Base-by-base conservation (phyloP, 192 early-diverging fungal genomes). In the Lobosporangium transversale region DNA sequence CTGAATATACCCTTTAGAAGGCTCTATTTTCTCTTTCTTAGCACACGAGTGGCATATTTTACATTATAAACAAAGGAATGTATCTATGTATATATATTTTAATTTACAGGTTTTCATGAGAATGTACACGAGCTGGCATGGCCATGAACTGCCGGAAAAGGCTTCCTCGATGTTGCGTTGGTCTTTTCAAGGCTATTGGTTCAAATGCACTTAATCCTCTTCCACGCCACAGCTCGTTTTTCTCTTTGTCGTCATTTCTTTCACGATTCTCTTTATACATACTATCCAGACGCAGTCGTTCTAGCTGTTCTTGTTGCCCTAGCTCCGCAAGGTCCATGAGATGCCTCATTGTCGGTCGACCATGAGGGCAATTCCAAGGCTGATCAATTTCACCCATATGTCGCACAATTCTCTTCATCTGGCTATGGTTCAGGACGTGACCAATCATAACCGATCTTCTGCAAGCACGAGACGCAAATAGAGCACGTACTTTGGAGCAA, bases 361-460 rank as follows among this genome's bases (percentile, higher is more conserved):
- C 97, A 69, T 99, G 97, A 20, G 97, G 97, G 66, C 96, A 97
- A 71, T 99, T 98, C 94, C 97, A 99, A 12, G 97, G 97, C 63
- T 97, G 95, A 36, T 95, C 87, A 79, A 98, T 91, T 23, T 86
- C 83, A 32, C 91, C 88, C 86, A 99, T 88, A 68, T 95, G 85
- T 18, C 62, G 56, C 2, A 98, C 87, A 64, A 99, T 94, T 68
- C 87, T 84, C 26, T 62, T 70, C 95, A 97, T 97, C 58, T 93
- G 83, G 5, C 67, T 56, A 40, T 74, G 62, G 11, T 86, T 87
- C 62, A 99, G 70, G 35, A 90, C 74, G 62, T 91, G 86, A 3
- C 97, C 97, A 73, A 99, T 96, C 95, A 98, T 97, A 6, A 94
- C 89, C 0, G 93, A 89, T 62, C 87, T 91, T 14, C 96, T 82